Evolutionary conservation across 495 filamentous ascomycete genomes (phyloP).

Genomic region (Corynascus novoguineensis): DNA sequence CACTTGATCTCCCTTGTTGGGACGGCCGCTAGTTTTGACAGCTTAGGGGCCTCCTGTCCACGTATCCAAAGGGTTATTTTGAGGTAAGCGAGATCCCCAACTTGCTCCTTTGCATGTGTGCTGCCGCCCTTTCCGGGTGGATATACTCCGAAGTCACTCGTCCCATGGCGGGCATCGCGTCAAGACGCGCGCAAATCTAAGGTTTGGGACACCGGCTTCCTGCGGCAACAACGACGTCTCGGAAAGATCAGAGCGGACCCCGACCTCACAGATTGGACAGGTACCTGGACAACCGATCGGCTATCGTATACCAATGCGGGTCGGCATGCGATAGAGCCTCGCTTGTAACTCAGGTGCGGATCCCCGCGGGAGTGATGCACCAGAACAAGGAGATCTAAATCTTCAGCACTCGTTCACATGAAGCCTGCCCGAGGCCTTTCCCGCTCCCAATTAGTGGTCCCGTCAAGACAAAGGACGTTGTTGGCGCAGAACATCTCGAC

Average conservation of each 20-base stretch:
- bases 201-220: background rate
- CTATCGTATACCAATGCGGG: background rate
- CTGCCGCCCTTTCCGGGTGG: background rate
- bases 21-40: background rate
- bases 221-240: conserved; percentile 9
- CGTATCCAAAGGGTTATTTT: background rate
- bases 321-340: background rate
- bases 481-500: background rate
- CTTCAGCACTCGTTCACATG: background rate
- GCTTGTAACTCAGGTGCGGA: background rate
- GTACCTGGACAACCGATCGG: conserved; percentile 17
- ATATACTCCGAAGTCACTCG: background rate
- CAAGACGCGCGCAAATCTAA: background rate
- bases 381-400: background rate
- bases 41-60: background rate
- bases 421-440: background rate
- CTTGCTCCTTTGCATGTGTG: conserved; percentile 2
- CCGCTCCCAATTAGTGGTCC: no score
- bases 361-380: background rate
- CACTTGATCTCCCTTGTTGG: background rate
- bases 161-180: background rate
- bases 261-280: conserved; percentile 19
- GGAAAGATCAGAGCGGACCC: conserved; percentile 23
- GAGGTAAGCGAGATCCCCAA: conserved; percentile 10
- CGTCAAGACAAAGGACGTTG: no score